Evolutionary conservation across 768 basidiomycete species (phyloP), one percentile per base, ranked within the genome.

Genomic region (Termitomyces sp.): DNA sequence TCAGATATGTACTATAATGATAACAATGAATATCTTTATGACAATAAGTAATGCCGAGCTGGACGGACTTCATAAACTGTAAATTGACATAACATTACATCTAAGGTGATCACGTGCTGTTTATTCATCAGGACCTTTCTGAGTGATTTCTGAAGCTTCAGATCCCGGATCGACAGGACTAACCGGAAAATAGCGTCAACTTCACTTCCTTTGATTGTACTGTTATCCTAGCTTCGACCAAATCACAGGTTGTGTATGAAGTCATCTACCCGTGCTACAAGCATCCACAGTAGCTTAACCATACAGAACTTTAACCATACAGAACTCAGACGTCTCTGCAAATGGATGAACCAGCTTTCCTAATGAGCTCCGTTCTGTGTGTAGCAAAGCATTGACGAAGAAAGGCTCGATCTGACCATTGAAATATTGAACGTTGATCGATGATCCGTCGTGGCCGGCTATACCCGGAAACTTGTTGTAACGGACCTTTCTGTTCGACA

Each of bases 1-100:
- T 86, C 70, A 76, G 88, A 72, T 90, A 89, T 64, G 85, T 88
- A 28, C 70, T 88, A 57, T 88, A 69, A 51, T 32, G n/a, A n/a
- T n/a, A n/a, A n/a, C n/a, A n/a, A n/a, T n/a, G n/a, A n/a, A n/a
- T n/a, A n/a, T n/a, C 12, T 22, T 22, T 8, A 44, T 24, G 43
- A 13, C 20, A 6, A 9, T 22, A n/a, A n/a, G n/a, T n/a, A 22
- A 12, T 43, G 20, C 20, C 22, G 22, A 20, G 20, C 35, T 38
- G 36, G 36, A 38, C 36, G 24, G 14, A 45, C 22, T 24, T 12
- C 7, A 4, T 33, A 5, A 33, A 33, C 2, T 1, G 7, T 33
- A 33, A 33, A 13, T 33, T 33, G 33, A 33, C 33, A 12, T 33
- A 33, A n/a, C 6, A 2, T 30, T 30, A 30, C 30, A 30, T 30